Evolutionary conservation across 257 asterid species (phyloP), one percentile per base, ranked within the genome.

Genomic region (Asclepias syriaca): DNA sequence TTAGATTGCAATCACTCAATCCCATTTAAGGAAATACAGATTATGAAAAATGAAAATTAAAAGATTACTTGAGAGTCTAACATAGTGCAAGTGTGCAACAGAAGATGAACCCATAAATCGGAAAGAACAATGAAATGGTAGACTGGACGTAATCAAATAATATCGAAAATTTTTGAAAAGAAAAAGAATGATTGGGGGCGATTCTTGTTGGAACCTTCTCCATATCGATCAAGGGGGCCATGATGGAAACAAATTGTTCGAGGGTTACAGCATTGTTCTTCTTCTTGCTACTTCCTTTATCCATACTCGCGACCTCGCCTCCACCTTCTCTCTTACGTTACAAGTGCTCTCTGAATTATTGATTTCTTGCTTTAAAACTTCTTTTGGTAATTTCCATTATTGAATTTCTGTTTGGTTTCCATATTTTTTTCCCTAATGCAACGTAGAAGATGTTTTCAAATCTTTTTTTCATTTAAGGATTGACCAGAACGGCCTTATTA

Each of bases 171-270:
- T n/a, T n/a, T 49, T 4, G 58, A 53, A 3, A 27, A 67, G 24
- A 16, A 29, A 8, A 45, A 13, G 40, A 9, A 72, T 43, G 40
- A 19, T 29, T 6, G 22, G 19, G 29, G 46, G 53, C 22, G 8
- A 19, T 16, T 65, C 22, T 21, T 34, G 29, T 16, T 37, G 32
- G 56, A 78, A 91, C 99, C 77, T 94, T 90, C 79, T 94, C 98
- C 98, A 89, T 84, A 81, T 94, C 97, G 63, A 94, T 82, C 74
- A 94, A 89, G 77, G 99, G 97, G 29, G 90, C 80, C 96, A 86
- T 94, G 68, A 71, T 85, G 76, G 99, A 94, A 70, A 94, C 89
- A 85, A 94, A 91, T 81, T 94, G 97, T 7, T 89, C 93, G 72
- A 91, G 88, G 1, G 97, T 87, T 63, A 91, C 68, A 16, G 79